These are phyloP conservation scores for Lupinus albus DNA, from an alignment of 306 rosid genomes.

Conservation along the genomic window DNA sequence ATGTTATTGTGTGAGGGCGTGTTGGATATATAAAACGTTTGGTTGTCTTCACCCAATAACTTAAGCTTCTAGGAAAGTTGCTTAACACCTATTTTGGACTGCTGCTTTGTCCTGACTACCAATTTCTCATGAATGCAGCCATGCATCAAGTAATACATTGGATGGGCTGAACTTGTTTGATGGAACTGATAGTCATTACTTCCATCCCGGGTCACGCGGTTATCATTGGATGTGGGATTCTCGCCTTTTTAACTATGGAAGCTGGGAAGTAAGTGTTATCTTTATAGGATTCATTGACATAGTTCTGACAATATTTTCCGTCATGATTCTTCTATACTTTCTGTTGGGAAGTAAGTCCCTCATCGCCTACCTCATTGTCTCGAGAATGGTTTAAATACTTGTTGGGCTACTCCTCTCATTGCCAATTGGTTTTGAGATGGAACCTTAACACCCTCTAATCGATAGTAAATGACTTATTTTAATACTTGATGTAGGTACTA, in stretches of 20 bases:
- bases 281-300: conserved; percentile 9
- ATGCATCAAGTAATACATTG: conserved; percentile 83
- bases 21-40: no score
- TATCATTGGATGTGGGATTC: conserved; percentile 99
- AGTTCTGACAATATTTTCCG: conserved; percentile 22
- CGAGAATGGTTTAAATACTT: no score
- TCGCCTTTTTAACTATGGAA: conserved; percentile 98
- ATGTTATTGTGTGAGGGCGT: no score
- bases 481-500: conserved; percentile 66
- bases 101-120: conserved; percentile 42
- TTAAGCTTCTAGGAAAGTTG: no score
- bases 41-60: no score
- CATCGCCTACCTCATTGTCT: no score
- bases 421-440: no score
- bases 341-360: no score
- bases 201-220: conserved; percentile 95
- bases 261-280: conserved; percentile 88
- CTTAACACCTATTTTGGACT: background rate
- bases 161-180: conserved; percentile 98
- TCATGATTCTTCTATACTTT: no score
- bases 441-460: conserved; percentile 10
- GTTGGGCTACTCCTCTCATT: no score
- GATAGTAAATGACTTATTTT: conserved; percentile 22
- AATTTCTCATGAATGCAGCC: conserved; percentile 60
- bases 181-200: conserved; percentile 93